These are phyloP conservation scores for Balamuthia mandrillaris DNA, from an alignment of 208 protist genomes.

Conservation along the genomic window DNA sequence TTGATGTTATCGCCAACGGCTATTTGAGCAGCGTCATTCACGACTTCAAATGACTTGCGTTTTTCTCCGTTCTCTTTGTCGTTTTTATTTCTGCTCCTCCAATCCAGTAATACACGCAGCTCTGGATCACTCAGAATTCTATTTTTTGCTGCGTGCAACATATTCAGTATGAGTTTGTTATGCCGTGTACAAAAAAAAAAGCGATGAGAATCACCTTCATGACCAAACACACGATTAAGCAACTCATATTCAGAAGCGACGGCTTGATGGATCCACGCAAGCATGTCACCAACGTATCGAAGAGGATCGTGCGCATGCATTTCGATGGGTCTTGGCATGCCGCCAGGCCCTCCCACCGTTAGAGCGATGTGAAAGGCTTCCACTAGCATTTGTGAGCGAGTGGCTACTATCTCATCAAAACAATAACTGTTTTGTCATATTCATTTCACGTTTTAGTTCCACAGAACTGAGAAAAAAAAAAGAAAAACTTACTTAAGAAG, in stretches of 20 bases:
- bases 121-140: too few species aligned
- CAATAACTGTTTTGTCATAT: neutral
- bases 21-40: neutral
- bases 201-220: neutral
- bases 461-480: neutral
- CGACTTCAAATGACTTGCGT: neutral
- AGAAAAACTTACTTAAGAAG: neutral
- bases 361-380: slow-evolving; percentile 44
- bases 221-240: neutral
- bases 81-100: too few species aligned
- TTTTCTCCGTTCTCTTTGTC: too few species aligned
- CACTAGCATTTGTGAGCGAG: neutral
- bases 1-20: too few species aligned
- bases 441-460: neutral
- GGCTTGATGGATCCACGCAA: slow-evolving; percentile 72
- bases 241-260: slow-evolving; percentile 9
- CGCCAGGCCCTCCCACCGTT: slow-evolving; percentile 59
- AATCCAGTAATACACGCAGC: too few species aligned
- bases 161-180: too few species aligned
- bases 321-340: slow-evolving; percentile 65
- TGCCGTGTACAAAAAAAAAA: neutral
- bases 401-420: slow-evolving; percentile 6
- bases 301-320: slow-evolving; percentile 73
- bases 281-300: slow-evolving; percentile 72
- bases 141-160: too few species aligned